phyloP scores from a whole-genome alignment of 257 asterid species.

The Solanum lycopersicoides region DNA sequence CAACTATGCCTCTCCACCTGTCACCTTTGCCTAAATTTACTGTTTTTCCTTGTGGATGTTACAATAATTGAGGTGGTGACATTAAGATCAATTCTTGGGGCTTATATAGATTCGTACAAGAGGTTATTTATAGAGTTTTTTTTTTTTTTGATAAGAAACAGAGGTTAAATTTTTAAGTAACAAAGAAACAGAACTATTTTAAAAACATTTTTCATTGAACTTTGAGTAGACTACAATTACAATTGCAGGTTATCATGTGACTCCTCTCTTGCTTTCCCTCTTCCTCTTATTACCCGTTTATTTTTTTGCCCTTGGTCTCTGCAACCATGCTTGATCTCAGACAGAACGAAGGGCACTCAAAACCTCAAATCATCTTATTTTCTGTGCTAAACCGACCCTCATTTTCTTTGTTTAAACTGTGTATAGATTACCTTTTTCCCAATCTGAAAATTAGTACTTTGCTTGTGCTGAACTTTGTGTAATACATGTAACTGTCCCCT shows the following conservation, averaged over 20 bases:
- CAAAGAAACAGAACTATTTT: neutral
- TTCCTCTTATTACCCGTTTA: neutral
- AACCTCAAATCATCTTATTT: neutral
- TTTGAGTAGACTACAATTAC: neutral
- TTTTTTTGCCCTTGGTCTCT: neutral
- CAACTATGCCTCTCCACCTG: neutral
- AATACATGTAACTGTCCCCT: neutral
- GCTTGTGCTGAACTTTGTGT: neutral
- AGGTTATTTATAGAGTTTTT: neutral
- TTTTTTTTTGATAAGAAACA: neutral
- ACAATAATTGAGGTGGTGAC: neutral
- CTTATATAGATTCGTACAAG: neutral
- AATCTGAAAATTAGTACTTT: neutral
- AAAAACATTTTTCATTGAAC: neutral
- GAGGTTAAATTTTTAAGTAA: neutral
- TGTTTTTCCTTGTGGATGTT: neutral
- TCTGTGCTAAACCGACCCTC: neutral
- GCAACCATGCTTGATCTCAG: neutral
- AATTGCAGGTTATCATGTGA: neutral
- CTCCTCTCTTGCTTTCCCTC: neutral
- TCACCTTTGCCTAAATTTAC: neutral
- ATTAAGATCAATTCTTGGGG: neutral
- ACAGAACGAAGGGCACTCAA: neutral
- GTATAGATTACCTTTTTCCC: neutral
- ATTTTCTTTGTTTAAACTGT: neutral